These are phyloP conservation scores for Boletellus deceptivus DNA, from an alignment of 1,284 basidiomycete genomes.

Conservation along the genomic window DNA sequence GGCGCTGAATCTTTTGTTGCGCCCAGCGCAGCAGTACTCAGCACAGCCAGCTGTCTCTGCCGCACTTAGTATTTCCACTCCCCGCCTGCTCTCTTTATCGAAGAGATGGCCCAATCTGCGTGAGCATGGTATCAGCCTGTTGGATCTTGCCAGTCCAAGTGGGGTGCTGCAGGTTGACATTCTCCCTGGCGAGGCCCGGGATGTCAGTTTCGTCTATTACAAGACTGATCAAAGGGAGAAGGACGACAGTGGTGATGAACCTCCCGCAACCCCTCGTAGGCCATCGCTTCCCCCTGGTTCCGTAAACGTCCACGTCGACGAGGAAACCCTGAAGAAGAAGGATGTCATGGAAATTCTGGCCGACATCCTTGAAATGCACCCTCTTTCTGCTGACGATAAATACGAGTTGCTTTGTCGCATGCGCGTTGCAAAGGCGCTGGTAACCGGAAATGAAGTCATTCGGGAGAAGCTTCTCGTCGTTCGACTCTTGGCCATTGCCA, in stretches of 20 bases:
- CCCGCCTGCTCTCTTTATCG: slow-evolving; percentile 67
- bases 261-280: slow-evolving; percentile 39
- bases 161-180: slow-evolving; percentile 52
- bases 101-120: slow-evolving; percentile 75
- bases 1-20: slow-evolving; percentile 82
- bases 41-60: slow-evolving; percentile 76
- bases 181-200: slow-evolving; percentile 65
- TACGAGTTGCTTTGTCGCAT: slow-evolving; percentile 90
- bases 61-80: slow-evolving; percentile 73
- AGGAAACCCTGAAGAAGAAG: slow-evolving; percentile 56
- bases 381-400: slow-evolving; percentile 81
- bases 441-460: slow-evolving; percentile 54
- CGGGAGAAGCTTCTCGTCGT: slow-evolving; percentile 82
- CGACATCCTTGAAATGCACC: slow-evolving; percentile 69
- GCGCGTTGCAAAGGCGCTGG: slow-evolving; percentile 71
- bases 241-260: slow-evolving; percentile 40
- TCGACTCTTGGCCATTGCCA: slow-evolving; percentile 85
- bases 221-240: slow-evolving; percentile 50
- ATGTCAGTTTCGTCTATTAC: slow-evolving; percentile 78
- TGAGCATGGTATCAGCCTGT: slow-evolving; percentile 68
- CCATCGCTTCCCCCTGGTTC: slow-evolving; percentile 43
- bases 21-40: slow-evolving; percentile 94
- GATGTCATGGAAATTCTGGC: slow-evolving; percentile 73
- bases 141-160: slow-evolving; percentile 61
- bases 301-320: slow-evolving; percentile 64